Percentiles rank a stretch among this genome's conserved stretches.
Evolutionary conservation across 805 yeast species (phyloP).

Genomic region (Saccharomycopsis malanga): DNA sequence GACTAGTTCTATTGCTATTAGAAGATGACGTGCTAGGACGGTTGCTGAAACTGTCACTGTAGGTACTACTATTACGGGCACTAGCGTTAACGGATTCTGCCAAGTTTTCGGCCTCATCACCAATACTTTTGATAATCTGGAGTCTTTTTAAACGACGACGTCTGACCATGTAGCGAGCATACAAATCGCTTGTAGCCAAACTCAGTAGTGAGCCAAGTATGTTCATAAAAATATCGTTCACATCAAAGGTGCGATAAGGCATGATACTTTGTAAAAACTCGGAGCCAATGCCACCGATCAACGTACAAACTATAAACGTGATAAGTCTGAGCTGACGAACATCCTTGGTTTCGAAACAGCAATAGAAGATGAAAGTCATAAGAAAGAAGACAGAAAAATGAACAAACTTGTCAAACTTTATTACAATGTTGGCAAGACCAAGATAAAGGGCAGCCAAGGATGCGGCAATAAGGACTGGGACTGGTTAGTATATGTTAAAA

Average conservation of each 20-base stretch:
- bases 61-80: constrained; percentile 10
- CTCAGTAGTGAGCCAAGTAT: constrained; percentile 16
- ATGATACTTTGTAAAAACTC: constrained; percentile 20
- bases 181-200: constrained; percentile 12
- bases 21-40: not conserved
- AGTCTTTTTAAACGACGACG: constrained; percentile 14
- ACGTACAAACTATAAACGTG: constrained; percentile 14
- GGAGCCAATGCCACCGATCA: constrained; percentile 19
- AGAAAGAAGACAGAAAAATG: constrained; percentile 19
- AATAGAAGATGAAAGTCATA: constrained; percentile 17
- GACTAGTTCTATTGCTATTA: constrained; percentile 6
- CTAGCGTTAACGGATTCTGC: constrained; percentile 12
- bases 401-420: constrained; percentile 19
- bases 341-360: constrained; percentile 18
- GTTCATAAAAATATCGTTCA: constrained; percentile 19
- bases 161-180: constrained; percentile 8
- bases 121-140: constrained; percentile 19
- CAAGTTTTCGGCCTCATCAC: constrained; percentile 20
- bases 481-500: not conserved
- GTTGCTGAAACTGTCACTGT: not conserved
- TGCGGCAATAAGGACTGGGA: not conserved
- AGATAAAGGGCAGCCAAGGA: constrained; percentile 9
- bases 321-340: constrained; percentile 10
- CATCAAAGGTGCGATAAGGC: constrained; percentile 20
- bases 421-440: constrained; percentile 19